Evolutionary conservation across 495 filamentous ascomycete genomes (phyloP).

Genomic region (Penicillium egyptiacum): DNA sequence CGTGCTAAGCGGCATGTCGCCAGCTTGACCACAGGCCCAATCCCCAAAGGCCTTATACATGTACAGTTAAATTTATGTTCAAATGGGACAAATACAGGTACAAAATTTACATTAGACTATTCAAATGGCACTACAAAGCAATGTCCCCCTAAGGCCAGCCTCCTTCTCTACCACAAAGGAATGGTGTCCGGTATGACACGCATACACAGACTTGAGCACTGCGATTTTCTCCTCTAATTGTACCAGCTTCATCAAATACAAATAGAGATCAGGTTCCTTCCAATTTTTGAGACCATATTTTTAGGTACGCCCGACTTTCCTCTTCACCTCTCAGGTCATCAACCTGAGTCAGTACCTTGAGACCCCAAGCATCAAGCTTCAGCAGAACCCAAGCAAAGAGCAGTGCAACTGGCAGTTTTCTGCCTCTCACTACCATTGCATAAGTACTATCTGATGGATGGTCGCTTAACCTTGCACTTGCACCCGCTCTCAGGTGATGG

Average conservation of each 20-base stretch:
- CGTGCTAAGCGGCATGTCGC: not conserved
- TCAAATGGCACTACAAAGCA: not conserved
- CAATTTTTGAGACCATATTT: not conserved
- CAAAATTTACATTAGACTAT: not conserved
- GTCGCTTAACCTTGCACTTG: not conserved
- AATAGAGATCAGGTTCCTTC: not conserved
- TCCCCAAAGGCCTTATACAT: not conserved
- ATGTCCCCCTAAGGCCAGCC: slow-evolving; percentile 16
- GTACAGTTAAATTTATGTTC: not conserved
- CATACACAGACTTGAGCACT: slow-evolving; percentile 16
- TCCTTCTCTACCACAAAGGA: slow-evolving; percentile 18
- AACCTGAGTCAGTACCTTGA: not conserved
- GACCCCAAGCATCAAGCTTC: not conserved
- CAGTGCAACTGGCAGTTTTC: not conserved
- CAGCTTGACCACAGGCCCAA: not conserved
- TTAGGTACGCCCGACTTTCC: not conserved
- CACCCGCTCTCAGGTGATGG: not conserved
- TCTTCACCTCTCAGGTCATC: not conserved
- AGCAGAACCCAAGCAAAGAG: not conserved
- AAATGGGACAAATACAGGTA: not conserved
- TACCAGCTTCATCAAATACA: slow-evolving; percentile 2
- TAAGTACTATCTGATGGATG: not conserved
- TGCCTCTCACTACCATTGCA: not conserved
- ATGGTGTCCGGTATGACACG: slow-evolving; percentile 20
- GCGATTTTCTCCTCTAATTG: not conserved